These are phyloP conservation scores for Lolium multiflorum DNA, from an alignment of 176 grass and related monocot genomes.

Conservation along the genomic window DNA sequence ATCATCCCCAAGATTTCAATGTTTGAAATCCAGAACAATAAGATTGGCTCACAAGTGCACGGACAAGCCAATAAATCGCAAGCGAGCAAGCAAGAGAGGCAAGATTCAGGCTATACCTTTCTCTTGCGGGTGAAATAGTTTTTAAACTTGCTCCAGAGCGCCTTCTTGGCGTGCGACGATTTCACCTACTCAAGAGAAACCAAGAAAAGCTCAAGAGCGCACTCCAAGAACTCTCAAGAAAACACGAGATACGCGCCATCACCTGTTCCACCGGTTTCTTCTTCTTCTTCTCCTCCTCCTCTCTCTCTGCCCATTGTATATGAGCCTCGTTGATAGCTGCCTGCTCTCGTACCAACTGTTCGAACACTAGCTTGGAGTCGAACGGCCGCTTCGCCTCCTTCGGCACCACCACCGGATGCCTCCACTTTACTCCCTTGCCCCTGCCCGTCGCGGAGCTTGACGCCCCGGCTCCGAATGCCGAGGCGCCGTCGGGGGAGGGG, in stretches of 20 bases:
- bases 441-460: neutral
- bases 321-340: neutral
- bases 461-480: neutral
- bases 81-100: neutral
- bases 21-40: neutral
- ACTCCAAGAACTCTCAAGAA: slow-evolving; percentile 16
- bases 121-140: neutral
- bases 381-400: neutral
- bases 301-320: neutral
- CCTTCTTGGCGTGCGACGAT: neutral
- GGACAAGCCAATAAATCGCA: neutral
- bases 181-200: slow-evolving; percentile 20
- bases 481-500: neutral
- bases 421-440: neutral
- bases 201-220: slow-evolving; percentile 30
- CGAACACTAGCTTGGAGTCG: neutral
- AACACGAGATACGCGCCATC: neutral
- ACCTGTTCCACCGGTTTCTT: neutral
- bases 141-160: neutral
- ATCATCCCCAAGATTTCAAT: slow-evolving; percentile 1
- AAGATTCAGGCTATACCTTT: slow-evolving; percentile 17
- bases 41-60: neutral
- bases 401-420: neutral
- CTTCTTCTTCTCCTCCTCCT: neutral
- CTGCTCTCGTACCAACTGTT: neutral